A percentile compares a stretch with the other conserved stretches of the same genome.
Conservation (phyloP, 345 rosid species). For the Fremontodendron californicum region DNA sequence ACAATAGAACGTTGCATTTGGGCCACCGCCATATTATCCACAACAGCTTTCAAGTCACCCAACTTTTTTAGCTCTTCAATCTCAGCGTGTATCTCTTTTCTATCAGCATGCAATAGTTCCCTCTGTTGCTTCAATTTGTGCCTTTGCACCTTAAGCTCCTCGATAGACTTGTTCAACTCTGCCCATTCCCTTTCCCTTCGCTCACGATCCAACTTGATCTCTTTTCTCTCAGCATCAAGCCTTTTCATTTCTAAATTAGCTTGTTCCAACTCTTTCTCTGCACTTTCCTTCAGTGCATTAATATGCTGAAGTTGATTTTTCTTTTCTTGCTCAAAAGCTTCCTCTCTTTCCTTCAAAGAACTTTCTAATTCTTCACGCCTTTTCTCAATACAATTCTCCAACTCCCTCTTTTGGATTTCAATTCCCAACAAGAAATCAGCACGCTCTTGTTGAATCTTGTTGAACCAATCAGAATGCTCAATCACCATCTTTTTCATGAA, state of each 20-base stretch:
- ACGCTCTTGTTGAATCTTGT: conserved; percentile 82
- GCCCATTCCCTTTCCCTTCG: conserved; percentile 80
- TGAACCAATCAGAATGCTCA: conserved; percentile 85
- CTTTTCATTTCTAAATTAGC: conserved; percentile 60
- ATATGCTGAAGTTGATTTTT: conserved; percentile 57
- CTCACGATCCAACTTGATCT: conserved; percentile 77
- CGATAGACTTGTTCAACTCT: conserved; percentile 62
- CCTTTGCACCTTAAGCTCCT: conserved; percentile 74
- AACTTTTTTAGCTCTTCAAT: conserved; percentile 64
- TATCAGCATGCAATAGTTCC: conserved; percentile 66
- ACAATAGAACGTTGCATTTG: conserved; percentile 59
- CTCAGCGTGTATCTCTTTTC: conserved; percentile 62
- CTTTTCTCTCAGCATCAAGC: conserved; percentile 74
- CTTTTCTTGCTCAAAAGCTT: conserved; percentile 77
- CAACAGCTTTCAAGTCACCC: conserved; percentile 69
- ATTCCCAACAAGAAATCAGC: conserved; percentile 70
- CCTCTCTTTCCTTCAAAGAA: conserved; percentile 66
- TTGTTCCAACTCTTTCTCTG: conserved; percentile 65
- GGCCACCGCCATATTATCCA: conserved; percentile 65
- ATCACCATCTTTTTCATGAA: conserved; percentile 70
- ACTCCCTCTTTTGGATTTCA: conserved; percentile 77
- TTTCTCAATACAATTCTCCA: conserved; percentile 66
- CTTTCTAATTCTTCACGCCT: conserved; percentile 81
- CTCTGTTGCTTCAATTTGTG: conserved; percentile 78
- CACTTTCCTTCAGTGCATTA: conserved; percentile 59